Evolutionary conservation across 805 yeast genomes (phyloP).

Genomic region (Candida nitratophila): DNA sequence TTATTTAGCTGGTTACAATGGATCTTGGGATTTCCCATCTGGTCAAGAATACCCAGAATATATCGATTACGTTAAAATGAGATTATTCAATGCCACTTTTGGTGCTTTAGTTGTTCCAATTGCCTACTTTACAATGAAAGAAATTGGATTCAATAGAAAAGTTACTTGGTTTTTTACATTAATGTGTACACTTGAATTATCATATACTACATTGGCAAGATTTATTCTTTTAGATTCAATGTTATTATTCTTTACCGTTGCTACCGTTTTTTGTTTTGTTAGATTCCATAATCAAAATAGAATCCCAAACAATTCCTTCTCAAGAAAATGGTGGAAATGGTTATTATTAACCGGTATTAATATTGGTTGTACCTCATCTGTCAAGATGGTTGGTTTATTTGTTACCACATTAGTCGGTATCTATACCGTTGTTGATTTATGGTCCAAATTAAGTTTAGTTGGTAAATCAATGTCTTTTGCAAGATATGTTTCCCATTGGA

Average conservation of each 20-base stretch:
- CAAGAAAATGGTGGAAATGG: conserved; percentile 93
- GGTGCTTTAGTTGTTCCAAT: conserved; percentile 81
- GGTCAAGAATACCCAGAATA: conserved; percentile 71
- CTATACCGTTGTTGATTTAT: conserved; percentile 81
- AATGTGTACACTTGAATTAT: conserved; percentile 75
- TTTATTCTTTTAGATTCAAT: conserved; percentile 90
- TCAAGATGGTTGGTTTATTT: conserved; percentile 95
- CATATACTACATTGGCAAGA: conserved; percentile 79
- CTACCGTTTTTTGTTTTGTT: conserved; percentile 69
- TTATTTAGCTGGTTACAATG: conserved; percentile 77
- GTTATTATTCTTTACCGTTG: conserved; percentile 79
- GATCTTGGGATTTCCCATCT: conserved; percentile 83
- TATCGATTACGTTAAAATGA: conserved; percentile 77
- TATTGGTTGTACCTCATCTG: conserved; percentile 87
- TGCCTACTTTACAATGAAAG: conserved; percentile 75
- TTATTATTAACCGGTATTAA: conserved; percentile 72
- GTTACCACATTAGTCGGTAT: conserved; percentile 84
- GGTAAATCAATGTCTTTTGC: conserved; percentile 41
- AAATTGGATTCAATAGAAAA: conserved; percentile 62
- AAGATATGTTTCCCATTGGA: conserved; percentile 56
- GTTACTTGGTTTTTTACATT: conserved; percentile 74
- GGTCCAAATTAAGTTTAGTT: conserved; percentile 81
- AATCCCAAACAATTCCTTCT: conserved; percentile 40
- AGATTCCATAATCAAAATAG: conserved; percentile 60
- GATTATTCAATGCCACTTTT: conserved; percentile 80